Evolutionary conservation across 2,329 filamentous ascomycete genomes (phyloP).

Genomic region (Penicillium sp.): DNA sequence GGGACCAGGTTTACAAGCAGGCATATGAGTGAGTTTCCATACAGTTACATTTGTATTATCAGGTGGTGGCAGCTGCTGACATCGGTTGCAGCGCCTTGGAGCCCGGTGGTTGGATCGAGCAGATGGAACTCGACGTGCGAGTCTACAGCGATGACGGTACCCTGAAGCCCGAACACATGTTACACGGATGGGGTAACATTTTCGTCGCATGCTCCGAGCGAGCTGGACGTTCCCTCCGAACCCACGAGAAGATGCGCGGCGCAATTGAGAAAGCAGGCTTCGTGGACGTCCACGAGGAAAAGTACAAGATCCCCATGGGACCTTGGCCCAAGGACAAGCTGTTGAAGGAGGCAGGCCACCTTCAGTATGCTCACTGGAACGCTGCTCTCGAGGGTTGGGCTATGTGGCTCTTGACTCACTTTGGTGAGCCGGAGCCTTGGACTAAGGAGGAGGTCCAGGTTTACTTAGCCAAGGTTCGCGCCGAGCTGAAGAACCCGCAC

Average conservation of each 20-base stretch:
- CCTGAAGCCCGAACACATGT: neutral
- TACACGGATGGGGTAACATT: constrained; percentile 13
- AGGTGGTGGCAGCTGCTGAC: neutral
- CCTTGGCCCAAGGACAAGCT: constrained; percentile 31
- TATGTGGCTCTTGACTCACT: constrained; percentile 30
- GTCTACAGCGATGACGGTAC: constrained; percentile 11
- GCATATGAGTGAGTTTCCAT: constrained; percentile 12
- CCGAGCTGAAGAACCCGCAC: constrained; percentile 3
- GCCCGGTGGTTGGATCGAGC: constrained; percentile 13
- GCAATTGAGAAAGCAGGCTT: constrained; percentile 34
- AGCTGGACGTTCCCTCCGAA: constrained; percentile 24
- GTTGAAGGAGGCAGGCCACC: constrained; percentile 45
- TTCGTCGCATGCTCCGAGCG: constrained; percentile 25
- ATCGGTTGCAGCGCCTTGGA: neutral
- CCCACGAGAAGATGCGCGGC: constrained; percentile 25
- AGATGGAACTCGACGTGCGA: constrained; percentile 13
- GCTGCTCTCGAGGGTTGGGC: constrained; percentile 31
- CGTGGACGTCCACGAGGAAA: constrained; percentile 30
- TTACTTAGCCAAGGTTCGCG: neutral
- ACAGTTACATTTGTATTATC: neutral
- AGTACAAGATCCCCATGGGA: constrained; percentile 31
- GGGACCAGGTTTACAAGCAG: constrained; percentile 9
- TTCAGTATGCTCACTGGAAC: constrained; percentile 26
- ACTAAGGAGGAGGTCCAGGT: constrained; percentile 20
- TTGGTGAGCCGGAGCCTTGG: constrained; percentile 24